phyloP scores from a whole-genome alignment of 2,329 filamentous ascomycete genomes.

The Ceratocystis lukuohia region DNA sequence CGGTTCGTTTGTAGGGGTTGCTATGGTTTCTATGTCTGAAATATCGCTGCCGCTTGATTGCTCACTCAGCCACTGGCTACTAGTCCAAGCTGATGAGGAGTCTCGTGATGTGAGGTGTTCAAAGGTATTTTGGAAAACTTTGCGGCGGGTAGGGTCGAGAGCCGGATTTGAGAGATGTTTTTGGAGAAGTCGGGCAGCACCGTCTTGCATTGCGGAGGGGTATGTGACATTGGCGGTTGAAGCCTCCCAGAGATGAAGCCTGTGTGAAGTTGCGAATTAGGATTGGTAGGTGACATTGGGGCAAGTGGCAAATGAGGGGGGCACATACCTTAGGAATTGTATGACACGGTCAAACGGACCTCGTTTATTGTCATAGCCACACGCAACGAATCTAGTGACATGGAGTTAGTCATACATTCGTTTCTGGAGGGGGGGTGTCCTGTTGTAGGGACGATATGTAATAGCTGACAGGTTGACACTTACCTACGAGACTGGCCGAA shows the following conservation, averaged over 20 bases:
- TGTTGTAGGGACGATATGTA: background rate
- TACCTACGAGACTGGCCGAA: constrained; percentile 44
- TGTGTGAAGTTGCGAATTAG: constrained; percentile 12
- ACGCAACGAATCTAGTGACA: constrained; percentile 40
- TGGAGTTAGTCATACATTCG: background rate
- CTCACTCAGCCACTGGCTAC: constrained; percentile 69
- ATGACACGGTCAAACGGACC: constrained; percentile 41
- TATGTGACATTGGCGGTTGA: constrained; percentile 50
- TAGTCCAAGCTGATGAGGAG: constrained; percentile 46
- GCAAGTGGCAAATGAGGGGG: background rate
- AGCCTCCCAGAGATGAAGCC: constrained; percentile 43
- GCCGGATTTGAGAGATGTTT: constrained; percentile 29
- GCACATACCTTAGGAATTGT: constrained; percentile 41
- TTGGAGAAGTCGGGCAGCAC: constrained; percentile 40
- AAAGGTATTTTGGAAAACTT: constrained; percentile 40
- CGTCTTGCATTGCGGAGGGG: constrained; percentile 54
- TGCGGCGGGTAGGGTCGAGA: constrained; percentile 26
- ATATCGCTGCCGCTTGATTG: constrained; percentile 56
- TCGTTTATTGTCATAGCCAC: constrained; percentile 43
- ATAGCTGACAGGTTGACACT: constrained; percentile 10
- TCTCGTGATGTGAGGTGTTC: constrained; percentile 41
- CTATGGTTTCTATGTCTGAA: constrained; percentile 51
- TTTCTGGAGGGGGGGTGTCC: too few relatives aligned
- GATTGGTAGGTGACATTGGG: background rate
- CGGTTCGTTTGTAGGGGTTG: constrained; percentile 23